These are phyloP conservation scores for Cryphonectria naterciae DNA, from an alignment of 2,329 filamentous ascomycete genomes.

Conservation along the genomic window DNA sequence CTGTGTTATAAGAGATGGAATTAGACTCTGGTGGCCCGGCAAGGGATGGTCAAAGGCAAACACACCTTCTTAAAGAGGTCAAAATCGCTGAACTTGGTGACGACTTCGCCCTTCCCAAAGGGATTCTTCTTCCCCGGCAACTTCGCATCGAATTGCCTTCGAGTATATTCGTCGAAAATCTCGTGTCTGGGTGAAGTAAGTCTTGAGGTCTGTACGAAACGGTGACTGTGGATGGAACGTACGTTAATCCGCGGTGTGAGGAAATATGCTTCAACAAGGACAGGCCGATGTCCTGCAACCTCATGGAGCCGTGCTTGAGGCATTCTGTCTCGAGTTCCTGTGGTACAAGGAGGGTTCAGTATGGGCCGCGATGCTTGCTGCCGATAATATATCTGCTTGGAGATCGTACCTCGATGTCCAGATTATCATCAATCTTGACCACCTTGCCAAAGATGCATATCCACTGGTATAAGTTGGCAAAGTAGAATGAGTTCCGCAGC, in stretches of 20 bases:
- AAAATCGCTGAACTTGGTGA: constrained; percentile 77
- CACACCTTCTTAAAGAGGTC: constrained; percentile 78
- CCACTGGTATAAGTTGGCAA: constrained; percentile 92
- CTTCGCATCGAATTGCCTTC: constrained; percentile 85
- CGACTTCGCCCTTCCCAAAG: constrained; percentile 76
- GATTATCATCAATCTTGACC: constrained; percentile 85
- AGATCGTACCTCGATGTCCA: constrained; percentile 80
- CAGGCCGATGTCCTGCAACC: constrained; percentile 80
- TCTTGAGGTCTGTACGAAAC: constrained; percentile 2
- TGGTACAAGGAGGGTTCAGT: constrained; percentile 42
- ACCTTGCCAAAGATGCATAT: constrained; percentile 87
- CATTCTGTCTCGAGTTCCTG: constrained; percentile 91
- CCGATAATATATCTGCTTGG: constrained; percentile 7
- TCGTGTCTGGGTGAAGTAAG: constrained; percentile 62
- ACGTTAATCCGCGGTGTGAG: constrained; percentile 91
- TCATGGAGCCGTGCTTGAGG: constrained; percentile 75
- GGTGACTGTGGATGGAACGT: constrained; percentile 44
- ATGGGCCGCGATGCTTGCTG: neutral
- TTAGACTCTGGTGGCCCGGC: neutral
- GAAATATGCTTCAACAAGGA: constrained; percentile 90
- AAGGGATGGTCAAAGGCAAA: neutral
- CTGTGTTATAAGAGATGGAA: constrained; percentile 40
- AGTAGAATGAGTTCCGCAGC: constrained; percentile 92
- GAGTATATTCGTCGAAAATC: constrained; percentile 90
- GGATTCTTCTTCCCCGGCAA: constrained; percentile 75